These are phyloP conservation scores for Colletotrichum salicis DNA, from an alignment of 2,329 filamentous ascomycete genomes.

Conservation along the genomic window DNA sequence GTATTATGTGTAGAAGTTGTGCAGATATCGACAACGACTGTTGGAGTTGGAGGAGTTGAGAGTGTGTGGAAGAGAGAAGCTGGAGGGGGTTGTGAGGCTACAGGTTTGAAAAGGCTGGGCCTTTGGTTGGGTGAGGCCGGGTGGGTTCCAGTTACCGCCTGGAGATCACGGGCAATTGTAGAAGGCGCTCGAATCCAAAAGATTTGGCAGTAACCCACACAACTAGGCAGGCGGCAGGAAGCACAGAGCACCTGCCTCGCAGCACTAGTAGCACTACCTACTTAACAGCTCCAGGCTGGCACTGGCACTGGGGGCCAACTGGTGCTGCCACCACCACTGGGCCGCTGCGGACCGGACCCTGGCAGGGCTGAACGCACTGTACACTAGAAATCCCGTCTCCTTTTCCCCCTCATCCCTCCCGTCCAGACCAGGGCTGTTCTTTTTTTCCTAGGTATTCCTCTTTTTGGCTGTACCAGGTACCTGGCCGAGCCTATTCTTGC, in stretches of 20 bases:
- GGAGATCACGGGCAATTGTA: constrained; percentile 36
- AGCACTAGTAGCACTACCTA: not conserved
- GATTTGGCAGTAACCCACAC: constrained; percentile 31
- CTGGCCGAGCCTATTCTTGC: constrained; percentile 19
- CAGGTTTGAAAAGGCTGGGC: constrained; percentile 32
- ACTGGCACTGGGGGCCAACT: not conserved
- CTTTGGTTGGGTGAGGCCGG: constrained; percentile 25
- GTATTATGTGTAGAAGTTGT: not conserved
- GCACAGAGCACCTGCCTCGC: constrained; percentile 3
- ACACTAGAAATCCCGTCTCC: constrained; percentile 5
- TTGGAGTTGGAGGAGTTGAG: constrained; percentile 1
- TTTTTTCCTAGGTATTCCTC: not conserved
- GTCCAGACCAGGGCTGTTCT: not conserved
- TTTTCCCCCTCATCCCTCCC: constrained; percentile 8
- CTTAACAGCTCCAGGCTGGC: not conserved
- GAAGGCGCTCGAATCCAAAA: constrained; percentile 36
- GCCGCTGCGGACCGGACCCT: constrained; percentile 31
- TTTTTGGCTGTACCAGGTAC: constrained; percentile 4
- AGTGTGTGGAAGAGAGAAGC: constrained; percentile 14
- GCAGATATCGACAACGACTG: constrained; percentile 3
- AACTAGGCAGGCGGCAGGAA: constrained; percentile 3
- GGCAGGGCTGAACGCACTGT: constrained; percentile 34
- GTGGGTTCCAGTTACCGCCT: constrained; percentile 33
- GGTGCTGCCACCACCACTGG: constrained; percentile 2
- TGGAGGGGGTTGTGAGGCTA: constrained; percentile 33